Evolutionary conservation across 805 yeast genomes (phyloP), one percentile per base, ranked within the genome.

Genomic region (Schwanniomyces occidentalis): DNA sequence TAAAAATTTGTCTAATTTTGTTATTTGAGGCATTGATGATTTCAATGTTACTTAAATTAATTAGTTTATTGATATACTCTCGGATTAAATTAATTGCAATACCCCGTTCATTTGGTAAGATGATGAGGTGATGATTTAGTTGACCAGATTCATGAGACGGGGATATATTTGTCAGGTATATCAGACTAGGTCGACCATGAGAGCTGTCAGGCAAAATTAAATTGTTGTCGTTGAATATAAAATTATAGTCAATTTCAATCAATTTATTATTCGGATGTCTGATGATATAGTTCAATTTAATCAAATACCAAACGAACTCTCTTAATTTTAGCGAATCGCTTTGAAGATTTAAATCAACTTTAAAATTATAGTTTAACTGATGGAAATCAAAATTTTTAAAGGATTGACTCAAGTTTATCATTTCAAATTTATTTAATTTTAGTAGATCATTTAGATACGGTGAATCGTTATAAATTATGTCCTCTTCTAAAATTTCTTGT

Each of bases 311-410:
- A 12, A 61, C 40, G n/a, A 41, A 32, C 8, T 48, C 49, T 26
- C 69, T 49, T 16, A 63, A 40, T 39, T 56, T 56, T 20, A 32
- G 40, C 2, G 66, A 47, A 35, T 62, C 65, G 16, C 44, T 38
- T 24, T 42, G 41, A 13, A 33, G 14, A 13, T 34, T 16, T 24
- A 30, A 10, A 0, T 30, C 32, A 15, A 33, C 22, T 13, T 37
- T 36, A 5, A 35, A 34, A 26, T 36, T 38, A 23, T 21, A 33
- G 19, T 34, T 37, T 9, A 40, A 16, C 37, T 53, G 54, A 18
- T 40, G 40, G 28, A 47, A 44, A 16, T 62, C 65, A 19, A 54
- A 41, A 6, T 46, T 43, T 13, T 41, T 32, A 30, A 52, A 61
- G 8, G 42, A 33, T 8, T 35, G 34, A 22, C 46, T 45, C 24